phyloP scores from a whole-genome alignment of 352 stramenopile species.

The Globisporangium cylindrosporum region DNA sequence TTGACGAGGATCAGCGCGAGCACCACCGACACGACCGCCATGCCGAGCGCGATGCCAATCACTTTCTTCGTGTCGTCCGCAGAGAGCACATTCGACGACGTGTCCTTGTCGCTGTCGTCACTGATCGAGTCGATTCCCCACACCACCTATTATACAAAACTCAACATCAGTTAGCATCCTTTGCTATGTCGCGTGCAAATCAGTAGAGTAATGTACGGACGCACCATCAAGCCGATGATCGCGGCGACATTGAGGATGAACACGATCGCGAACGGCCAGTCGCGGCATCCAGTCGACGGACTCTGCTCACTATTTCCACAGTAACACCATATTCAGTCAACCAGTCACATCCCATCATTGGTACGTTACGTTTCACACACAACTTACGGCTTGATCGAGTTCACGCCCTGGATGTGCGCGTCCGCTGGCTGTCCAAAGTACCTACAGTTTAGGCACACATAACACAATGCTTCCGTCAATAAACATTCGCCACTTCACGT shows the following conservation, averaged over 20 bases:
- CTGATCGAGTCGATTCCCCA: slow-evolving; percentile 69
- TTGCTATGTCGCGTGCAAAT: no score
- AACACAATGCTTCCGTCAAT: not conserved
- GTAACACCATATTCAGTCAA: not conserved
- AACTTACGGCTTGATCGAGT: slow-evolving; percentile 68
- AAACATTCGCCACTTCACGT: not conserved
- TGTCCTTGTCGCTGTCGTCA: slow-evolving; percentile 27
- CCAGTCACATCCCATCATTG: not conserved
- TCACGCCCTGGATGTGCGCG: slow-evolving; percentile 42
- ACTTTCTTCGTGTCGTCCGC: slow-evolving; percentile 59
- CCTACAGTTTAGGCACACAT: slow-evolving; percentile 12
- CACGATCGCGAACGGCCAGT: slow-evolving; percentile 77
- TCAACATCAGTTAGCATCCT: not conserved
- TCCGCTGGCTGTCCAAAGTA: slow-evolving; percentile 34
- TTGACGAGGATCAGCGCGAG: slow-evolving; percentile 69
- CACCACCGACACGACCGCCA: slow-evolving; percentile 58
- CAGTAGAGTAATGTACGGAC: not conserved
- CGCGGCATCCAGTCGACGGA: slow-evolving; percentile 45
- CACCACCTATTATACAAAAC: slow-evolving; percentile 24
- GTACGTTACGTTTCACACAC: not conserved
- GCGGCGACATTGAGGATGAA: slow-evolving; percentile 76
- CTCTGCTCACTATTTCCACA: slow-evolving; percentile 28
- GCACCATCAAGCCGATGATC: slow-evolving; percentile 62
- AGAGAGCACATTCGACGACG: slow-evolving; percentile 47
- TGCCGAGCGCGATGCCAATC: slow-evolving; percentile 46